Evolutionary conservation across 202 grass and related monocot genomes (phyloP).

Genomic region (Sporobolus alterniflorus): DNA sequence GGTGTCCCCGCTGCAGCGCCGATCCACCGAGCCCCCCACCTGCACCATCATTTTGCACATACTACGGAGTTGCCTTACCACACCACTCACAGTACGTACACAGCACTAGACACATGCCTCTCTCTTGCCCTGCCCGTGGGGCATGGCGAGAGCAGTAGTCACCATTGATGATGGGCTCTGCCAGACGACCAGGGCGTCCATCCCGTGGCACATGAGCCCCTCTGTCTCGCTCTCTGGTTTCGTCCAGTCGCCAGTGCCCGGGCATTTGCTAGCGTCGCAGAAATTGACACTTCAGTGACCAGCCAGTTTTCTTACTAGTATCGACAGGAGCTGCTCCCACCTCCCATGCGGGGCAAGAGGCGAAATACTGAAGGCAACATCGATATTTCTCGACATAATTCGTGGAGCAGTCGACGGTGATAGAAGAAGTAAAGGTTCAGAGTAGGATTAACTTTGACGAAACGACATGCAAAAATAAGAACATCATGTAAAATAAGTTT

Average conservation of each 20-base stretch:
- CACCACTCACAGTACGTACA: too few relatives aligned
- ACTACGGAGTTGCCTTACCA: constrained; percentile 51
- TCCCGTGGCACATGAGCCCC: constrained; percentile 33
- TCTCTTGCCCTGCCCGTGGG: not conserved
- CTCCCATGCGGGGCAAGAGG: too few relatives aligned
- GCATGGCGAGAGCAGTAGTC: not conserved
- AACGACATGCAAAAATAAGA: not conserved
- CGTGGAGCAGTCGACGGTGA: too few relatives aligned
- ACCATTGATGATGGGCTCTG: constrained; percentile 11
- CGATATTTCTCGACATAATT: too few relatives aligned
- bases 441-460: too few relatives aligned
- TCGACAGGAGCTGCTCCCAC: too few relatives aligned
- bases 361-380: too few relatives aligned
- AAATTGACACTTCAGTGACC: constrained; percentile 10
- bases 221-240: constrained; percentile 12
- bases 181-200: constrained; percentile 18
- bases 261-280: not conserved
- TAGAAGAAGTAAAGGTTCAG: too few relatives aligned
- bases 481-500: not conserved
- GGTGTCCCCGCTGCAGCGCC: not conserved
- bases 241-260: not conserved
- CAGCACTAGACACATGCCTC: too few relatives aligned
- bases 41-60: constrained; percentile 67
- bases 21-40: constrained; percentile 2
- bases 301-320: not conserved